These are phyloP conservation scores for Chytriomyces confervae DNA, from an alignment of 192 early-diverging fungal species.

Conservation along the genomic window DNA sequence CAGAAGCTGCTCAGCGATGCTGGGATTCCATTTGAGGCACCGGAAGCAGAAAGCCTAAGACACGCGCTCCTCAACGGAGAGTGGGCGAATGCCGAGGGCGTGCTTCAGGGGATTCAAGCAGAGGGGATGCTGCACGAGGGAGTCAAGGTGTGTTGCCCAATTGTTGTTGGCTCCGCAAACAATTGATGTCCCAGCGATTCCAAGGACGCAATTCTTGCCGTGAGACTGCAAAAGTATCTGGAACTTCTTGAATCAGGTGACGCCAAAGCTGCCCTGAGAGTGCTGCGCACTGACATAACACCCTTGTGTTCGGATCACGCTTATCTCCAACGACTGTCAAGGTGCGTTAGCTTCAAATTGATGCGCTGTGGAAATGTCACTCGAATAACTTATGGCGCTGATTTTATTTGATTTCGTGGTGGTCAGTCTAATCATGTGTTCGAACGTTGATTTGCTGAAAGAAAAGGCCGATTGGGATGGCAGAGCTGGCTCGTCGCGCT, in stretches of 20 bases:
- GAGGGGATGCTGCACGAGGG: too few species aligned
- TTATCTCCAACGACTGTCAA: slow-evolving; percentile 76
- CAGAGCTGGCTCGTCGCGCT: slow-evolving; percentile 69
- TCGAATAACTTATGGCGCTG: background rate
- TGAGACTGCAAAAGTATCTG: slow-evolving; percentile 79
- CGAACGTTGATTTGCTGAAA: slow-evolving; percentile 69
- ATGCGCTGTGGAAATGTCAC: background rate
- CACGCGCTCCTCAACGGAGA: background rate
- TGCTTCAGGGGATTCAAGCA: too few species aligned
- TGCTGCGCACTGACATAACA: slow-evolving; percentile 82
- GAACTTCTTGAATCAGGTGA: slow-evolving; percentile 79
- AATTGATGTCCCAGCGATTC: slow-evolving; percentile 7
- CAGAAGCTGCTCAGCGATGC: slow-evolving; percentile 41
- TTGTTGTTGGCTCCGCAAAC: slow-evolving; percentile 25
- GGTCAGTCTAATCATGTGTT: slow-evolving; percentile 73
- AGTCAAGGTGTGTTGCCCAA: background rate
- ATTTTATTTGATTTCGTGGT: background rate
- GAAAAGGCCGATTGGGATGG: slow-evolving; percentile 82
- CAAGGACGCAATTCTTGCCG: background rate
- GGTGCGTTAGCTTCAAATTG: slow-evolving; percentile 44
- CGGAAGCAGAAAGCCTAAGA: background rate
- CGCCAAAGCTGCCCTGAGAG: slow-evolving; percentile 73
- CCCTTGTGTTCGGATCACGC: slow-evolving; percentile 71
- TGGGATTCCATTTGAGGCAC: slow-evolving; percentile 10
- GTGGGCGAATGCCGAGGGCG: background rate